A percentile compares a stretch with the other conserved stretches of the same genome.
Conservation (phyloP, 768 basidiomycete species). For the Phylloporus sp. region DNA sequence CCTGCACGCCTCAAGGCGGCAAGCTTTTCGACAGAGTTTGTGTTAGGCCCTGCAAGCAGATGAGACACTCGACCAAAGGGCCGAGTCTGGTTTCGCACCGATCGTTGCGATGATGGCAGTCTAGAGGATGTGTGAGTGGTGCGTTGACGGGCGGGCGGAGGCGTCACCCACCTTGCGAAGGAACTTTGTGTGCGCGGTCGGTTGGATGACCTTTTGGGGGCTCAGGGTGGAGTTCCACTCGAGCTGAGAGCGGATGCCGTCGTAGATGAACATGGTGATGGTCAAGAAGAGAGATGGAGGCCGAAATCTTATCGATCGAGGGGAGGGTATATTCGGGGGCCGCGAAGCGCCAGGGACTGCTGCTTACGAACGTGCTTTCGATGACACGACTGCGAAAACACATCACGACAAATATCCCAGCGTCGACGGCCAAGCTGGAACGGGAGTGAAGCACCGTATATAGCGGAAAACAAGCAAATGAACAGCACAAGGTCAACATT, state of each 20-base stretch:
- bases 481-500: conserved; percentile 28
- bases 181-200: conserved; percentile 77
- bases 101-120: conserved; percentile 98
- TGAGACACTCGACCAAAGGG: conserved; percentile 3
- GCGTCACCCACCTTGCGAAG: conserved; percentile 72
- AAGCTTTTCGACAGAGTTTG: conserved; percentile 87
- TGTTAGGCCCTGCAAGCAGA: conserved; percentile 72
- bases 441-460: conserved; percentile 21
- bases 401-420: conserved; percentile 22
- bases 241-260: conserved; percentile 74
- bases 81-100: conserved; percentile 45
- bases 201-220: conserved; percentile 63
- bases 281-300: conserved; percentile 8
- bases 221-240: conserved; percentile 87
- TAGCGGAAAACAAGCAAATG: conserved; percentile 24
- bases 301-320: conserved; percentile 17
- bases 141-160: background rate
- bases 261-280: conserved; percentile 46
- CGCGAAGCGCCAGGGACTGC: no score
- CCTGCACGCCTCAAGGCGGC: conserved; percentile 81
- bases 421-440: conserved; percentile 6
- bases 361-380: no score
- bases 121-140: conserved; percentile 39
- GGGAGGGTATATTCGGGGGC: no score
- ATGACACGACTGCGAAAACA: conserved; percentile 17